Evolutionary conservation across 192 early-diverging fungal genomes (phyloP).

Genomic region (Rhizophagus sp.): DNA sequence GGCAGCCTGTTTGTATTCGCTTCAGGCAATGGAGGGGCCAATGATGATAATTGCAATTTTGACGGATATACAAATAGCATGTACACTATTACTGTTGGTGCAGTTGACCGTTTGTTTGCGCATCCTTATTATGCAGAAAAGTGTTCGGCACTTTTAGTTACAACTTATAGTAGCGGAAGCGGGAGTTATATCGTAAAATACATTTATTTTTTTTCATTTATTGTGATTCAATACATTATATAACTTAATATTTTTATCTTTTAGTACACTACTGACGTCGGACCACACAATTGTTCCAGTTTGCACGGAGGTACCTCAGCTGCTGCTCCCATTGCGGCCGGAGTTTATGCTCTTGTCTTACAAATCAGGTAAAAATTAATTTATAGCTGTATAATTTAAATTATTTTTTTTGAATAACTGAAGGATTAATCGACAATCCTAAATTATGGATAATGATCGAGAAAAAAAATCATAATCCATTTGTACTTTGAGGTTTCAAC

Average conservation of each 20-base stretch:
- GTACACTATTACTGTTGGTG: constrained; percentile 92
- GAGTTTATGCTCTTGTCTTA: constrained; percentile 86
- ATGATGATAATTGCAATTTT: constrained; percentile 90
- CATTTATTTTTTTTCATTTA: constrained; percentile 4
- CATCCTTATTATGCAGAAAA: constrained; percentile 88
- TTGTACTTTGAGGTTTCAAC: too few species aligned
- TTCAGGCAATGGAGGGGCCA: constrained; percentile 83
- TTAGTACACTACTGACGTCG: constrained; percentile 87
- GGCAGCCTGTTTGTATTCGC: constrained; percentile 94
- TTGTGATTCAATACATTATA: background rate
- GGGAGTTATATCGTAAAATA: constrained; percentile 70
- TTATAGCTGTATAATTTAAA: background rate
- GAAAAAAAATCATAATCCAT: too few species aligned
- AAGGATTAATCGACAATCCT: too few species aligned
- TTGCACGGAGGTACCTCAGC: constrained; percentile 93
- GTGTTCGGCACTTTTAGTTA: constrained; percentile 86
- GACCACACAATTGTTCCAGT: constrained; percentile 69
- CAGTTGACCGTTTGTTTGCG: constrained; percentile 70
- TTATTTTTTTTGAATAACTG: background rate
- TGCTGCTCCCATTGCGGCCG: constrained; percentile 91
- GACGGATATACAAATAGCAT: constrained; percentile 97
- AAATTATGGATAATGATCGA: too few species aligned
- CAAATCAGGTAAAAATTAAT: constrained; percentile 45
- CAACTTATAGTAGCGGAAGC: constrained; percentile 87
- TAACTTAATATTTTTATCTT: background rate